A percentile compares a stretch with the other conserved stretches of the same genome.
Evolutionary conservation across 768 basidiomycete genomes (phyloP).

Genomic region (Boletus rufocinnamomeus): DNA sequence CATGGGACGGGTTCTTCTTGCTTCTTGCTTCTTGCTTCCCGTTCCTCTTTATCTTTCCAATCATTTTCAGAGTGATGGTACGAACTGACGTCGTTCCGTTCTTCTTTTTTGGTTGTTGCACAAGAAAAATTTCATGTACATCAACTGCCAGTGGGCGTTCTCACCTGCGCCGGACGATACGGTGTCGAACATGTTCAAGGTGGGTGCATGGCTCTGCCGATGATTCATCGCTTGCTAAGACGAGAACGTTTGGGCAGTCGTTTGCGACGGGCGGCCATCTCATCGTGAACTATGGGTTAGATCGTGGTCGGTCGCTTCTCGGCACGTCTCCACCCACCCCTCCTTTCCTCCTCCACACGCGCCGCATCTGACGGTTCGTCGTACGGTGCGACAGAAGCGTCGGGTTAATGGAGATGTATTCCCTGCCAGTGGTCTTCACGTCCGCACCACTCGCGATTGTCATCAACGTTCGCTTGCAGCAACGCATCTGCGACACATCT

Average conservation of each 20-base stretch:
- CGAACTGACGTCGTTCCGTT: conserved; percentile 25
- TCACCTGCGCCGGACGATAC: conserved; percentile 78
- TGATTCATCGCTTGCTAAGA: conserved; percentile 3
- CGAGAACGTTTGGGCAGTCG: conserved; percentile 47
- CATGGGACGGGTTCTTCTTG: conserved; percentile 37
- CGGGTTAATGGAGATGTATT: conserved; percentile 46
- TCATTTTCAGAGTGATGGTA: neutral
- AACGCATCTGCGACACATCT: conserved; percentile 6
- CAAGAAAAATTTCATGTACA: conserved; percentile 61
- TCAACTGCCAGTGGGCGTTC: conserved; percentile 77
- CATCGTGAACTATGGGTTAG: conserved; percentile 89
- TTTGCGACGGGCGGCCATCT: conserved; percentile 87
- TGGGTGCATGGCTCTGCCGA: conserved; percentile 23
- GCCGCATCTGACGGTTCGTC: conserved; percentile 6
- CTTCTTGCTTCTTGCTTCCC: neutral
- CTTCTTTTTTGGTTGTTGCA: neutral
- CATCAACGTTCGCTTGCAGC: neutral
- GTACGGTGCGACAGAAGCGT: conserved; percentile 62
- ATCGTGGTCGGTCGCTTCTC: neutral
- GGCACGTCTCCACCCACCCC: no score
- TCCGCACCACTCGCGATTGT: neutral
- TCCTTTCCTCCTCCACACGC: neutral
- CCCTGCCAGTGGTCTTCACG: neutral
- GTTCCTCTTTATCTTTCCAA: neutral
- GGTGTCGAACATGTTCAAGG: conserved; percentile 70